Percentiles rank a stretch among this genome's conserved stretches.
These are phyloP conservation scores for Penicillium hesseltinei DNA, from an alignment of 2,329 filamentous ascomycete genomes.

Conservation along the genomic window DNA sequence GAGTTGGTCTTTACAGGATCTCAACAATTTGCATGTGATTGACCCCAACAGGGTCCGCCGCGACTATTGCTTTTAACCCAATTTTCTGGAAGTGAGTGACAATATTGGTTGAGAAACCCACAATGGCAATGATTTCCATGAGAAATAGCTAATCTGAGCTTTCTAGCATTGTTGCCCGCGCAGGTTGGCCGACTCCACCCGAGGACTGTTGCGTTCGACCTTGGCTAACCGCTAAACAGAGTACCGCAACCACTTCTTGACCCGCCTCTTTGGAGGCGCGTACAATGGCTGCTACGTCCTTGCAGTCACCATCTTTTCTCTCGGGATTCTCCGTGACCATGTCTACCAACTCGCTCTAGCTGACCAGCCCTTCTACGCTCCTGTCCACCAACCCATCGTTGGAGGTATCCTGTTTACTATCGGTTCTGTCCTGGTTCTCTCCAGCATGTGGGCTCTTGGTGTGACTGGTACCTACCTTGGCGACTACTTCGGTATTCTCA, in stretches of 20 bases:
- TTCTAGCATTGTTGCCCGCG: slow-evolving; percentile 73
- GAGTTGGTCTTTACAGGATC: slow-evolving; percentile 35
- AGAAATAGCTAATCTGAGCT: slow-evolving; percentile 14
- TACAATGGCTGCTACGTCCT: slow-evolving; percentile 85
- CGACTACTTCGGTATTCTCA: slow-evolving; percentile 97
- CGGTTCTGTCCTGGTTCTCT: slow-evolving; percentile 82
- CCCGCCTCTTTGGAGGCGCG: slow-evolving; percentile 78
- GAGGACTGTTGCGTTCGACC: slow-evolving; percentile 5
- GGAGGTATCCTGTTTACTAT: slow-evolving; percentile 69
- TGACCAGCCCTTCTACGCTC: slow-evolving; percentile 70
- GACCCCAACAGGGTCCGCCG: slow-evolving; percentile 65
- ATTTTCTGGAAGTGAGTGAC: slow-evolving; percentile 96
- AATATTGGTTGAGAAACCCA: slow-evolving; percentile 1
- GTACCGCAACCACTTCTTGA: slow-evolving; percentile 86
- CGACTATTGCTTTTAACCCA: slow-evolving; percentile 88
- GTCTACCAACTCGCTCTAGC: slow-evolving; percentile 83
- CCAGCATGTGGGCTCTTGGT: slow-evolving; percentile 87
- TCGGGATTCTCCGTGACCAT: slow-evolving; percentile 84
- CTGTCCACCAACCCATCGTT: slow-evolving; percentile 63
- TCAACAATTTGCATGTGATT: slow-evolving; percentile 33
- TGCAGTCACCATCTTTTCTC: slow-evolving; percentile 81
- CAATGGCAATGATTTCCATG: not conserved
- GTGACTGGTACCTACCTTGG: slow-evolving; percentile 95
- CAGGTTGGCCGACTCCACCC: slow-evolving; percentile 55
- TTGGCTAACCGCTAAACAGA: slow-evolving; percentile 54